phyloP scores from a whole-genome alignment of 345 rosid genomes.

The Citrus inodora region DNA sequence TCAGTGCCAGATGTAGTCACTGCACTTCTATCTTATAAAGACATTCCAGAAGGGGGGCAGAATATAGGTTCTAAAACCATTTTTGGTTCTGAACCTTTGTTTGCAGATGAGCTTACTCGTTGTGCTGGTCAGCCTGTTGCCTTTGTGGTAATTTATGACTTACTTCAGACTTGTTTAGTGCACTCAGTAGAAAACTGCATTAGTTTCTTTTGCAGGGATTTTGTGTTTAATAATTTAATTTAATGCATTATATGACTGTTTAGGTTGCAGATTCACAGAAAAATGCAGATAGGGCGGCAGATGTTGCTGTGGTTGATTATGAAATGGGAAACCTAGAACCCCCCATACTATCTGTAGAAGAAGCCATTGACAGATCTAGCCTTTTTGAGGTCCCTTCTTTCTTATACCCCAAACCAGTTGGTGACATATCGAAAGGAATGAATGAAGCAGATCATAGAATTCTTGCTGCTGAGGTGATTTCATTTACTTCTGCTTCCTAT shows the following conservation, averaged over 20 bases:
- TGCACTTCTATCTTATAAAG: constrained; percentile 54
- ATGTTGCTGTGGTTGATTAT: constrained; percentile 60
- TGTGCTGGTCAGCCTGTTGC: constrained; percentile 74
- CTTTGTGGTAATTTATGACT: constrained; percentile 53
- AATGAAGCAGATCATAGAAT: no score
- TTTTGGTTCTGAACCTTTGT: constrained; percentile 54
- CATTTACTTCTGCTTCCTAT: no score
- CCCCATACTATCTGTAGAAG: no score
- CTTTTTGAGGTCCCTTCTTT: no score
- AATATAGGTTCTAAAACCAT: constrained; percentile 50
- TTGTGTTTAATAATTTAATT: not conserved
- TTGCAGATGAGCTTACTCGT: constrained; percentile 61
- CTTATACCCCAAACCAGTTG: no score
- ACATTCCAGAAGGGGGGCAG: constrained; percentile 66
- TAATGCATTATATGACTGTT: not conserved
- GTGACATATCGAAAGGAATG: no score
- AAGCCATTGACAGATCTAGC: no score
- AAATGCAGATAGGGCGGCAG: constrained; percentile 70
- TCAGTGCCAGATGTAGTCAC: constrained; percentile 48
- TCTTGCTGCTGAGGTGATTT: no score
- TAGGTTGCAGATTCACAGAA: constrained; percentile 91
- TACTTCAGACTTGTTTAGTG: not conserved
- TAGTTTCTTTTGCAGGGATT: not conserved
- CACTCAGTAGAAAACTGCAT: not conserved
- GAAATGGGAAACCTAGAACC: constrained; percentile 45